A percentile compares a stretch with the other conserved stretches of the same genome.
phyloP scores from a whole-genome alignment of 2,329 filamentous ascomycete species.

The Phyllosticta capitalensis region DNA sequence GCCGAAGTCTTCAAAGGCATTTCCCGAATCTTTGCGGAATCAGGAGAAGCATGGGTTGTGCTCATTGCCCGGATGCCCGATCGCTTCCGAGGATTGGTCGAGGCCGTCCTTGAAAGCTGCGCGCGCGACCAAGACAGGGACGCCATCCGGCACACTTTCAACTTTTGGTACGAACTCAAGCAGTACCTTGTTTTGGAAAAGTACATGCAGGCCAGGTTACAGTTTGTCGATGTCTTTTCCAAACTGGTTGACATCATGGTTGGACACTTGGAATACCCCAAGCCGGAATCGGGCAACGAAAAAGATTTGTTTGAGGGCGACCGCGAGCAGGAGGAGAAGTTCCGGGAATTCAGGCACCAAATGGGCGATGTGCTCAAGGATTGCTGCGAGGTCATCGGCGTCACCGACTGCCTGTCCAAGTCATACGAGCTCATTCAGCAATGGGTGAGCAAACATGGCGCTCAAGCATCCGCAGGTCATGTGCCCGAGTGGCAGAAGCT shows the following conservation, averaged over 20 bases:
- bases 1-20: conserved; percentile 76
- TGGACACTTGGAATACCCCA: conserved; percentile 78
- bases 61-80: conserved; percentile 75
- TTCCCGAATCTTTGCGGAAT: conserved; percentile 84
- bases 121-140: conserved; percentile 80
- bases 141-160: conserved; percentile 86
- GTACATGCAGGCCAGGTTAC: conserved; percentile 71
- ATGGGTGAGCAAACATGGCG: conserved; percentile 78
- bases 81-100: conserved; percentile 77
- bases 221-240: conserved; percentile 73
- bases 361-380: conserved; percentile 99
- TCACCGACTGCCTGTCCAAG: conserved; percentile 82
- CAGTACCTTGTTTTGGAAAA: conserved; percentile 87
- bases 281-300: conserved; percentile 62
- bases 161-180: conserved; percentile 98
- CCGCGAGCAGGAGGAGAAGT: conserved; percentile 91
- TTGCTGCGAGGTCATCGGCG: conserved; percentile 90
- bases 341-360: conserved; percentile 88
- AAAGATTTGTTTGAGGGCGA: conserved; percentile 90
- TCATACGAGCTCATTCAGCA: conserved; percentile 75
- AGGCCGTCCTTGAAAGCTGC: conserved; percentile 86
- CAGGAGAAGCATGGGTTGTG: conserved; percentile 89
- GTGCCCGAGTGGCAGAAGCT: conserved; percentile 96
- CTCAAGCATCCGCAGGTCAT: conserved; percentile 59
- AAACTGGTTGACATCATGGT: conserved; percentile 90